Evolutionary conservation across 306 rosid genomes (phyloP), one percentile per base, ranked within the genome.

Genomic region (Rosa multiflora): DNA sequence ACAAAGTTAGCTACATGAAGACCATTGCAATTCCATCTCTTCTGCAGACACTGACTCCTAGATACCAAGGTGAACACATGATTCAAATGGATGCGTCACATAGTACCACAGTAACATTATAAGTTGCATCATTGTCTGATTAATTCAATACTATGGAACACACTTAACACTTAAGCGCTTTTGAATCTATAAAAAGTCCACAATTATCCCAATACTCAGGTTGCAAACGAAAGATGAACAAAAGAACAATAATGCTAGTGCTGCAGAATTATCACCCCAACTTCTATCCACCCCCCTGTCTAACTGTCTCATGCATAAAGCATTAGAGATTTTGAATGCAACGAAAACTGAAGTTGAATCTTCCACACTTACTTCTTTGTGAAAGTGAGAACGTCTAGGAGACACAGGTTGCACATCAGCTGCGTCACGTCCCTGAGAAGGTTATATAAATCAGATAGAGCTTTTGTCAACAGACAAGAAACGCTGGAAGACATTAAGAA

Each of bases 301-400:
- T 62, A 5, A 6, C 48, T 52, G 67, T 55, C 35, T 37, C 32
- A 46, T 55, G 35, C 66, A 9, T 64, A 15, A 15, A 69, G 0
- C 14, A 12, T 13, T 35, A 46, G 63, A 23, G 10, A 6, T 74
- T 63, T 37, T 29, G 61, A 35, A 73, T 61, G 83, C 64, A 43
- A 77, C 17, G 35, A 58, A 71, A 56, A 79, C 52, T 63, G 75
- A 84, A 70, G 64, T 86, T 72, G 79, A 80, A 67, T 73, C 73
- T 53, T 47, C 37, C 67, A 63, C 78, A 93, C 80, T 58, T 72
- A 72, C 93, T 79, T 82, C 88, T 66, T 84, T 84, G 59, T 18
- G 86, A 46, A 75, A 74, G 32, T 29, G 37, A 48, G 76, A 43
- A 46, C 44, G 72, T 80, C 67, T 47, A 49, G 76, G 56, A 58